Conservation (phyloP, 2,329 filamentous ascomycete species). For the Conoideocrella luteorostrata region DNA sequence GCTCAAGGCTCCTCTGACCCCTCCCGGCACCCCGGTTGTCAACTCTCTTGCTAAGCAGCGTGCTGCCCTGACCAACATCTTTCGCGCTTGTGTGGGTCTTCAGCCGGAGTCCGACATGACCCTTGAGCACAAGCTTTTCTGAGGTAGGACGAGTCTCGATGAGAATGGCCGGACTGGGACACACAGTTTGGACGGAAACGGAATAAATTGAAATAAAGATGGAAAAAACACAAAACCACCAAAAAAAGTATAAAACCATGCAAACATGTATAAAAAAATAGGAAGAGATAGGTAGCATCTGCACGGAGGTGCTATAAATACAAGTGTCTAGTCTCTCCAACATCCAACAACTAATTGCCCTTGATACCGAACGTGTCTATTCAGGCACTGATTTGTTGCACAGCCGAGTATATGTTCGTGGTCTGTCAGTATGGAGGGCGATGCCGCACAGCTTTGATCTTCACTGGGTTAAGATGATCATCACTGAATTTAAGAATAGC, state of each 20-base stretch:
- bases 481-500: no score
- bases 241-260: not conserved
- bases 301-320: slow-evolving; percentile 7
- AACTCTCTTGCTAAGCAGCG: slow-evolving; percentile 96
- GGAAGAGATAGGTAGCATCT: slow-evolving; percentile 14
- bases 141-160: slow-evolving; percentile 19
- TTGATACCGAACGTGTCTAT: no score
- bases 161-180: slow-evolving; percentile 5
- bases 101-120: slow-evolving; percentile 99
- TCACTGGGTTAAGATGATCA: no score
- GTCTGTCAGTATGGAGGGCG: no score
- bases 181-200: not conserved
- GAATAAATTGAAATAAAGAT: not conserved
- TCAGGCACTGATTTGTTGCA: not conserved
- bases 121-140: slow-evolving; percentile 95
- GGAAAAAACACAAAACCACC: not conserved
- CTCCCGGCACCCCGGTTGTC: slow-evolving; percentile 89
- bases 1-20: slow-evolving; percentile 92
- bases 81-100: slow-evolving; percentile 93
- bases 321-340: slow-evolving; percentile 1
- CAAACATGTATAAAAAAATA: slow-evolving; percentile 9
- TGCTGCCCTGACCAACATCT: slow-evolving; percentile 91
- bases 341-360: no score
- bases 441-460: no score
- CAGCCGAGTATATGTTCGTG: not conserved